Evolutionary conservation across 805 yeast genomes (phyloP), one percentile per base, ranked within the genome.

Genomic region (Scheffersomyces stipitis): DNA sequence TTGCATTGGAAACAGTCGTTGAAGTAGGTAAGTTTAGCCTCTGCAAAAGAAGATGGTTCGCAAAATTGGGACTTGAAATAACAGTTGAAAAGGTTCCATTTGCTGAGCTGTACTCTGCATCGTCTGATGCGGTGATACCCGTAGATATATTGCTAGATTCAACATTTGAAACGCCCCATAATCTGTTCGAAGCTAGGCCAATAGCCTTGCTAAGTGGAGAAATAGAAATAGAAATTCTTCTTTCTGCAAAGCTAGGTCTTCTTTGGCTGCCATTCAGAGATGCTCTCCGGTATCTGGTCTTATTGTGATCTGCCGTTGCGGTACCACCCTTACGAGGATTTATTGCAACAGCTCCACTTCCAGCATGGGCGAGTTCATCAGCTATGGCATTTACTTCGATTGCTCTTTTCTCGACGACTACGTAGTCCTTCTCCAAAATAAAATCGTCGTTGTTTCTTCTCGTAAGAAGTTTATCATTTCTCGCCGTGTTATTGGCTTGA

Each of bases 331-430:
- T 38, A n/a, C 40, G 40, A 10, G 51, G 33, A 29, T 51, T 51
- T n/a, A 68, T 70, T 1, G 76, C 81, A 22, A 73, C 71, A 4
- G 73, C 70, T 5, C 75, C 72, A 38, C 69, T 60, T 1, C 81
- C 81, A 3, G 81, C 81, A 40, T 69, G 66, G 12, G 87, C 90
- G 34, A 91, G 66, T 57, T 90, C 96, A 60, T 91, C 98, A 3
- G 99, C 99, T 39, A 93, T 71, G 2, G 96, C 91, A 65, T 91
- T 91, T 6, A 91, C 95, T 56, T 93, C 98, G 3, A 91, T 97
- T 0, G 93, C 87, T 33, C 95, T 76, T 58, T 91, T 93, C 58
- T 91, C 98, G 18, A 91, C 90, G 27, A 91, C 95, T 23, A 91
- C 98, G 51, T 91, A 91, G 52, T 89, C 97, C 46, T 79, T 81